Conservation (phyloP, 352 stramenopile species). For the Globisporangium alternatum region DNA sequence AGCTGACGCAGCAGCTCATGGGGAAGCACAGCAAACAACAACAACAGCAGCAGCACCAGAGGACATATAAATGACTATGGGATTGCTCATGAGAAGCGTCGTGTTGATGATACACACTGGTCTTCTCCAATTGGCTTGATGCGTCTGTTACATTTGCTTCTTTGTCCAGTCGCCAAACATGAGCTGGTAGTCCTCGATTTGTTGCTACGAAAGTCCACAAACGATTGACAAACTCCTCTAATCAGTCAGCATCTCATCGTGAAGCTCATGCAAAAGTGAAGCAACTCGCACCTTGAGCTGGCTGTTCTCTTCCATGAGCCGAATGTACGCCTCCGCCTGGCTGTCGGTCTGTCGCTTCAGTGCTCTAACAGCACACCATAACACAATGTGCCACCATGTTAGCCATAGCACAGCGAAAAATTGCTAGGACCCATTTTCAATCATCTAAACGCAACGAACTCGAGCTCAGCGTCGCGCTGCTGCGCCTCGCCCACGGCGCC, state of each 20-base stretch:
- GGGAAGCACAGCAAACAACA: not conserved
- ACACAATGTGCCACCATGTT: not conserved
- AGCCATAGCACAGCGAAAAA: not conserved
- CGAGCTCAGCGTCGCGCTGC: slow-evolving; percentile 68
- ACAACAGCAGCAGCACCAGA: slow-evolving; percentile 12
- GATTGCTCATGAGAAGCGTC: not conserved
- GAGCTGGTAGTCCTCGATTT: slow-evolving; percentile 76
- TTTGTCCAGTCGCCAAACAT: slow-evolving; percentile 85
- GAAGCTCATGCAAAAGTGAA: not conserved
- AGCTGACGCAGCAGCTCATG: slow-evolving; percentile 27
- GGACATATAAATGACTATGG: not conserved
- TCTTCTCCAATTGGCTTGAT: not conserved
- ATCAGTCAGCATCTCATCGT: not conserved
- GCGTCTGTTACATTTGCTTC: slow-evolving; percentile 56
- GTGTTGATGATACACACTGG: slow-evolving; percentile 5
- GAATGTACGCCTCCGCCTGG: slow-evolving; percentile 69
- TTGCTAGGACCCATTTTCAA: not conserved
- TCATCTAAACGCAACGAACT: slow-evolving; percentile 31
- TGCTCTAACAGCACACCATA: slow-evolving; percentile 28
- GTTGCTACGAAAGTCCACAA: slow-evolving; percentile 26
- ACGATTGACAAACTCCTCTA: not conserved
- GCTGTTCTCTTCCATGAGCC: slow-evolving; percentile 70
- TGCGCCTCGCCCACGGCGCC: slow-evolving; percentile 60
- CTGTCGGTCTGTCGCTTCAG: slow-evolving; percentile 65
- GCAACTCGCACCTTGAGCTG: slow-evolving; percentile 54